phyloP scores from a whole-genome alignment of 129 eudicot genomes.

The Oenanthe sinensis region DNA sequence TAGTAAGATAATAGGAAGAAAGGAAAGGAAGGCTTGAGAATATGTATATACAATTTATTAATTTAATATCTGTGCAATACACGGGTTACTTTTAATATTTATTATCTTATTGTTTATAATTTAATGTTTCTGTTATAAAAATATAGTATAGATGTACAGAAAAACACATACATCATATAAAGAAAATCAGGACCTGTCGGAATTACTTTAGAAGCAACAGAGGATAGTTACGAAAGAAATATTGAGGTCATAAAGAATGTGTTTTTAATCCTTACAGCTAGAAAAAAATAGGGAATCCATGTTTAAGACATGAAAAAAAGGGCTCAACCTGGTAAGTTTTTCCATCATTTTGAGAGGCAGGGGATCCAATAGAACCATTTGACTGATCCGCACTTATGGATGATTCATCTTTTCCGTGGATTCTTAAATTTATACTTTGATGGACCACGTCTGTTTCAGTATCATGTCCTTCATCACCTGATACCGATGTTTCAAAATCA shows the following conservation, averaged over 20 bases:
- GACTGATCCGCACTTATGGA: constrained; percentile 26
- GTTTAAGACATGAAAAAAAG: background rate
- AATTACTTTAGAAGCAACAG: background rate
- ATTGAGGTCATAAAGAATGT: background rate
- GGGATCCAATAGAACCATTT: constrained; percentile 45
- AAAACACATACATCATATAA: background rate
- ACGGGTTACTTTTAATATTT: too few species aligned
- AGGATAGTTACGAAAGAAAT: background rate
- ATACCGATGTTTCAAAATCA: constrained; percentile 66
- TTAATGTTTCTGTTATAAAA: too few species aligned
- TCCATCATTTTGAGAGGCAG: constrained; percentile 38
- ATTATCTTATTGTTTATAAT: too few species aligned
- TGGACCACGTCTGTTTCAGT: constrained; percentile 41
- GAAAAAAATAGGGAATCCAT: background rate
- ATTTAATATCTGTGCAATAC: too few species aligned
- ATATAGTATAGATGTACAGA: too few species aligned
- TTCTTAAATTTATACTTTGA: constrained; percentile 54
- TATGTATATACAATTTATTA: too few species aligned
- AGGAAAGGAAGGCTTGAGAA: background rate
- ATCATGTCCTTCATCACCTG: constrained; percentile 73
- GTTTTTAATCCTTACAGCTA: background rate
- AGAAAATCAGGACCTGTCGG: background rate
- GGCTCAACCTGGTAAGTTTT: constrained; percentile 47
- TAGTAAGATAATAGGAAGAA: background rate
- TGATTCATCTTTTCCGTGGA: constrained; percentile 51